These are phyloP conservation scores for Aspergillus tamarii DNA, from an alignment of 2,329 filamentous ascomycete genomes.

Conservation along the genomic window DNA sequence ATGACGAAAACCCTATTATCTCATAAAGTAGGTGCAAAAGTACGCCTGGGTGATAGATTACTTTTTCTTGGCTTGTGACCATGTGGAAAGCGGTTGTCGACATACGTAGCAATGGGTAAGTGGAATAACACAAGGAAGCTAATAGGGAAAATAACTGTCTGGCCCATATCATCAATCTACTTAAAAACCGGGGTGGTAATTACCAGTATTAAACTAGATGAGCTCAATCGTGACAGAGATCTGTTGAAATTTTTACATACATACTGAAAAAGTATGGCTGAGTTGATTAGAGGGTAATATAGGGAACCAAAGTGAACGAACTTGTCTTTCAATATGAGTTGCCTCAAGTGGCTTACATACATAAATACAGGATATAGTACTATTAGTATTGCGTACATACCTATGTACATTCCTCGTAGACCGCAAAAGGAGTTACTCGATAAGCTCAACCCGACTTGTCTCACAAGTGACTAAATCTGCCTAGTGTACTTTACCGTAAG, in stretches of 20 bases:
- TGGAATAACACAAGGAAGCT: too few species aligned
- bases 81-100: too few species aligned
- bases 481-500: slow-evolving; percentile 1
- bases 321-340: not conserved
- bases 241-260: not conserved
- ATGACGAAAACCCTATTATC: too few species aligned
- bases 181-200: not conserved
- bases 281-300: not conserved
- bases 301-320: not conserved
- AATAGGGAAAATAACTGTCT: too few species aligned
- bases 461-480: not conserved
- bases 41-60: too few species aligned
- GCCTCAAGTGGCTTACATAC: not conserved
- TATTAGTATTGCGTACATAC: too few species aligned
- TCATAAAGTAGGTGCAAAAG: too few species aligned
- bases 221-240: not conserved
- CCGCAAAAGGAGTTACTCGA: too few species aligned
- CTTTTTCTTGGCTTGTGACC: too few species aligned
- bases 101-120: too few species aligned
- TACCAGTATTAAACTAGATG: not conserved
- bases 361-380: not conserved
- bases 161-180: not conserved
- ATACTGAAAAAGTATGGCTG: not conserved
- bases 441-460: too few species aligned
- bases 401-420: too few species aligned